Evolutionary conservation across 306 rosid genomes (phyloP).

Genomic region (Pachyrhizus erosus): DNA sequence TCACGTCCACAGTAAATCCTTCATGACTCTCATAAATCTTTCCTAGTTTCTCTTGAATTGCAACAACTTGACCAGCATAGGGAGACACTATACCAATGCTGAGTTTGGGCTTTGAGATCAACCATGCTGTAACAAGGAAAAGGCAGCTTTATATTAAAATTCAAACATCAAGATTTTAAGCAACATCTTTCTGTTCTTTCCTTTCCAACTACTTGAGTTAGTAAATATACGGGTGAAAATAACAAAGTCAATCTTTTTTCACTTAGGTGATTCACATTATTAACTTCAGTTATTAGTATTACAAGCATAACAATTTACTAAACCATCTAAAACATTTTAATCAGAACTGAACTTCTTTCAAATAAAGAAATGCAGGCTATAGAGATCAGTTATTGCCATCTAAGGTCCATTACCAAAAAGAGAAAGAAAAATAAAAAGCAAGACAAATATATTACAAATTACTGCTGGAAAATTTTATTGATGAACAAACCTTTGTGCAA

Average conservation of each 20-base stretch:
- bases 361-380: background rate
- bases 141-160: background rate
- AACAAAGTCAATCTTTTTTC: background rate
- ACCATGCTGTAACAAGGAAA: constrained; percentile 51
- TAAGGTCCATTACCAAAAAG: background rate
- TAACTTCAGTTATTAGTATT: background rate
- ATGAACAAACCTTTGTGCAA: constrained; percentile 55
- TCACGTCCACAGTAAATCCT: constrained; percentile 67
- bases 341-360: background rate
- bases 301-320: background rate
- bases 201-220: background rate
- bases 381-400: background rate
- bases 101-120: constrained; percentile 33
- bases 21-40: constrained; percentile 29
- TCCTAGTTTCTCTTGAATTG: constrained; percentile 53
- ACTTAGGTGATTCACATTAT: background rate
- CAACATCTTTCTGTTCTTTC: background rate
- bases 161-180: background rate
- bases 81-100: constrained; percentile 75
- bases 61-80: constrained; percentile 68
- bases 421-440: background rate
- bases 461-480: background rate
- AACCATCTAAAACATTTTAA: background rate
- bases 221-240: background rate
- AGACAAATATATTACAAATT: background rate